These are phyloP conservation scores for Neopestalotiopsis sp. DNA, from an alignment of 2,329 filamentous ascomycete species.

Conservation along the genomic window DNA sequence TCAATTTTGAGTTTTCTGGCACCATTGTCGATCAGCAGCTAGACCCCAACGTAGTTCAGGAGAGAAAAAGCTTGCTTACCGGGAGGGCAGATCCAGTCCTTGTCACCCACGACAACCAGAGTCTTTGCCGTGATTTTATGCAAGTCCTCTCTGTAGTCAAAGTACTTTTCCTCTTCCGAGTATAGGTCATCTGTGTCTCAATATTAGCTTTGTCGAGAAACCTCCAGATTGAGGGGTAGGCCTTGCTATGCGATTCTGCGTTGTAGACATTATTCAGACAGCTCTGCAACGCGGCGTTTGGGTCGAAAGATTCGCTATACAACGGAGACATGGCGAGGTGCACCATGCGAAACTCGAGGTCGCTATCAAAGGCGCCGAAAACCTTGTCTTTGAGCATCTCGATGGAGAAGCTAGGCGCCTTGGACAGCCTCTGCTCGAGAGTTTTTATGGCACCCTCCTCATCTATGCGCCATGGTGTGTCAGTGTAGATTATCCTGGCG, in stretches of 20 bases:
- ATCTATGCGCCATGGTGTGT: slow-evolving; percentile 27
- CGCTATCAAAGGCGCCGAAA: slow-evolving; percentile 42
- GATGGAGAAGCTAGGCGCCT: slow-evolving; percentile 41
- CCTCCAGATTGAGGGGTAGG: background rate
- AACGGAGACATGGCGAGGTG: slow-evolving; percentile 44
- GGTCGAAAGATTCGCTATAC: slow-evolving; percentile 42
- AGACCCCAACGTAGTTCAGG: background rate
- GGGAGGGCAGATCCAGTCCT: slow-evolving; percentile 47
- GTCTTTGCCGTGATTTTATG: slow-evolving; percentile 39
- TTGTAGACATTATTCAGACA: slow-evolving; percentile 39
- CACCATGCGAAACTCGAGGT: slow-evolving; percentile 43
- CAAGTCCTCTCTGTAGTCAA: slow-evolving; percentile 41
- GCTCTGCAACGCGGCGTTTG: slow-evolving; percentile 36
- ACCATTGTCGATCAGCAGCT: background rate
- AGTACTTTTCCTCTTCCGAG: slow-evolving; percentile 41
- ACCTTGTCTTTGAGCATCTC: slow-evolving; percentile 45
- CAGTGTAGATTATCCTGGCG: background rate
- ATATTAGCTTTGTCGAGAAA: background rate
- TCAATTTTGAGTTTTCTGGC: slow-evolving; percentile 38
- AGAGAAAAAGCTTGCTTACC: slow-evolving; percentile 26
- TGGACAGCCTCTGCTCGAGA: slow-evolving; percentile 37
- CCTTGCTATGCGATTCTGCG: slow-evolving; percentile 43
- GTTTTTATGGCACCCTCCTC: slow-evolving; percentile 40
- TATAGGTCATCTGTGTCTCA: slow-evolving; percentile 39
- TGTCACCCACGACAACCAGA: slow-evolving; percentile 42